phyloP scores from a whole-genome alignment of 306 rosid species.

The Macrotyloma uniflorum region DNA sequence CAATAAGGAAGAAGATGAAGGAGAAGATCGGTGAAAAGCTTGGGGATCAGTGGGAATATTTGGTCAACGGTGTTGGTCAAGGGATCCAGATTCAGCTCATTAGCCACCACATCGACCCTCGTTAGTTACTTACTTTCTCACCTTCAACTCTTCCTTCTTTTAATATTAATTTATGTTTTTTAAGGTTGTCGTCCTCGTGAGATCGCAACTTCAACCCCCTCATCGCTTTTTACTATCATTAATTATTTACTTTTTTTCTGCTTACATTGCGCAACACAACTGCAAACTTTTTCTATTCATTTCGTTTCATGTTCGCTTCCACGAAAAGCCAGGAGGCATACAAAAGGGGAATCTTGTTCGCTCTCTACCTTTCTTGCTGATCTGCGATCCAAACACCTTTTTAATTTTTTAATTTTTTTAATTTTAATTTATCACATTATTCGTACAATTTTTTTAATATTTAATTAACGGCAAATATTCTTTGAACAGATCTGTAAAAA shows the following conservation, averaged over 20 bases:
- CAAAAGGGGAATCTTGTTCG: not conserved
- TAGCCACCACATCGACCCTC: slow-evolving; percentile 74
- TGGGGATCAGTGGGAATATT: slow-evolving; percentile 76
- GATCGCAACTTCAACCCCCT: too few species aligned
- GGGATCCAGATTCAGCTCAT: slow-evolving; percentile 83
- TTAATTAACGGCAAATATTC: not conserved
- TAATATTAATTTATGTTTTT: not conserved
- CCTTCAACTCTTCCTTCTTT: not conserved
- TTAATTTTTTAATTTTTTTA: not conserved
- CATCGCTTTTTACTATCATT: too few species aligned
- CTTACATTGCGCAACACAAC: not conserved
- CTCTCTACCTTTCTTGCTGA: not conserved
- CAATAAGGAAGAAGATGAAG: slow-evolving; percentile 80
- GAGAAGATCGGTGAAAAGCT: slow-evolving; percentile 63
- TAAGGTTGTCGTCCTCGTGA: not conserved
- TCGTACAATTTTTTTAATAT: not conserved
- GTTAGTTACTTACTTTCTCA: slow-evolving; percentile 41
- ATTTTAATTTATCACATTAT: too few species aligned
- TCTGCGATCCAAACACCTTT: not conserved
- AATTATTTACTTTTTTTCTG: not conserved
- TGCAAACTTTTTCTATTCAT: not conserved
- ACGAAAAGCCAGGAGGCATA: not conserved
- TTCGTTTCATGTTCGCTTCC: not conserved
- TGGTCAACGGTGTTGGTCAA: slow-evolving; percentile 77
- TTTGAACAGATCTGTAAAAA: too few species aligned